These are phyloP conservation scores for Alternaria alternata DNA, from an alignment of 2,329 filamentous ascomycete species.

Conservation along the genomic window DNA sequence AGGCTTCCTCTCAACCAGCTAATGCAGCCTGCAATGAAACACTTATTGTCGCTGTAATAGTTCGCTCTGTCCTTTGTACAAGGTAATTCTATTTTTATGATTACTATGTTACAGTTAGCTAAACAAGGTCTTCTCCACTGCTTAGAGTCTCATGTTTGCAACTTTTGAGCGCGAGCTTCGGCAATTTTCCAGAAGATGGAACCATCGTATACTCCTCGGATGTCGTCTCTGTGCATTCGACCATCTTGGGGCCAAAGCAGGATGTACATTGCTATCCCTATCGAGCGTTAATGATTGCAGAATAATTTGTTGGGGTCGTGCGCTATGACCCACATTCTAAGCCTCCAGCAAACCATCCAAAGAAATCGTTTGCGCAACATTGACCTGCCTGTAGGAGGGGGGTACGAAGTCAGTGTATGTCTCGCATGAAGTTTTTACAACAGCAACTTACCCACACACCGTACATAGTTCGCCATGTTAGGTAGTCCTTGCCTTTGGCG, in stretches of 20 bases:
- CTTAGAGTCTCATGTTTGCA: not conserved
- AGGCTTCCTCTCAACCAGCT: no score
- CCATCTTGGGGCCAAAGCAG: conserved; percentile 29
- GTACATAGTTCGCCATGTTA: conserved; percentile 19
- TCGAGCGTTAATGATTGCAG: conserved; percentile 3
- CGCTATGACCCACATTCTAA: conserved; percentile 24
- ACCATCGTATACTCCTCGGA: conserved; percentile 25
- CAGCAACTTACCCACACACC: conserved; percentile 11
- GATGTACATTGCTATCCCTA: conserved; percentile 31
- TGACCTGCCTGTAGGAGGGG: conserved; percentile 9
- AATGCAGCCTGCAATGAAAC: no score
- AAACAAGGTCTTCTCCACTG: not conserved
- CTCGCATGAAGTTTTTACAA: not conserved
- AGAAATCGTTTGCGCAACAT: conserved; percentile 27
- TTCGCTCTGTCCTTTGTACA: no score
- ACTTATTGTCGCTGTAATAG: no score
- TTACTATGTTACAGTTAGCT: not conserved
- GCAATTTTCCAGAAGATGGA: conserved; percentile 38
- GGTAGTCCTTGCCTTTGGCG: conserved; percentile 20
- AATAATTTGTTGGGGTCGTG: not conserved
- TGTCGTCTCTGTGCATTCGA: conserved; percentile 21
- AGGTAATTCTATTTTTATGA: no score
- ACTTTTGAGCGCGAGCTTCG: conserved; percentile 2
- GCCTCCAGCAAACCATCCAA: conserved; percentile 29
- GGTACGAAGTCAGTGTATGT: not conserved